These are phyloP conservation scores for Microthyrium microscopicum DNA, from an alignment of 2,329 filamentous ascomycete genomes.

Conservation along the genomic window DNA sequence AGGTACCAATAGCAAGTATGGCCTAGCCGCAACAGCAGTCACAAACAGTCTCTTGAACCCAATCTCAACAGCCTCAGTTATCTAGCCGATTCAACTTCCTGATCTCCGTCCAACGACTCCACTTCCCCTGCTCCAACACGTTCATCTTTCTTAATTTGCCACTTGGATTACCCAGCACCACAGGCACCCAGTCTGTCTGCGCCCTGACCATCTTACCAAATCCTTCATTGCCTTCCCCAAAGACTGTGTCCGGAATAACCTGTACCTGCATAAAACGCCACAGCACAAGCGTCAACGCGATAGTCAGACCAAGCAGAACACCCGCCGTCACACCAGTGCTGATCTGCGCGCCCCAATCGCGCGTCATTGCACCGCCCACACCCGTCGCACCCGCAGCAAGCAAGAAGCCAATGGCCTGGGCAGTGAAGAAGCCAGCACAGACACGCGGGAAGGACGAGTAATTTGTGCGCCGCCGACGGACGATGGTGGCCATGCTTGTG, in stretches of 20 bases:
- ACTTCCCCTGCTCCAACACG: conserved; percentile 49
- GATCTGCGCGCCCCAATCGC: conserved; percentile 48
- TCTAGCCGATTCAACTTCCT: conserved; percentile 27
- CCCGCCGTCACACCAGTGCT: conserved; percentile 53
- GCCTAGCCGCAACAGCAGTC: no score
- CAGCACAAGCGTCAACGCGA: conserved; percentile 45
- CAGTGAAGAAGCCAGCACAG: conserved; percentile 51
- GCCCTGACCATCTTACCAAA: conserved; percentile 32
- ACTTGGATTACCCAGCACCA: conserved; percentile 55
- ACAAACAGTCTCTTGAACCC: no score
- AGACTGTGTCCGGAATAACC: conserved; percentile 47
- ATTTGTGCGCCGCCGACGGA: conserved; percentile 40
- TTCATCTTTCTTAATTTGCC: conserved; percentile 54
- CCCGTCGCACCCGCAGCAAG: conserved; percentile 52
- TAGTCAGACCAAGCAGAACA: conserved; percentile 47
- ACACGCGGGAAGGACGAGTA: conserved; percentile 64
- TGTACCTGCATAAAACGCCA: conserved; percentile 48
- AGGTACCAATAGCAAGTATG: no score
- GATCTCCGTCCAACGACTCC: conserved; percentile 61
- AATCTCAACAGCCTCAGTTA: no score
- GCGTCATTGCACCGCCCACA: conserved; percentile 49
- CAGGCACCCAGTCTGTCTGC: conserved; percentile 48
- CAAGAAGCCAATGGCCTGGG: conserved; percentile 53
- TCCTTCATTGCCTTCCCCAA: conserved; percentile 21
- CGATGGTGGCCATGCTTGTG: conserved; percentile 26